Evolutionary conservation across 352 stramenopile genomes (phyloP).

Genomic region (Phytophthora pseudosyringae): DNA sequence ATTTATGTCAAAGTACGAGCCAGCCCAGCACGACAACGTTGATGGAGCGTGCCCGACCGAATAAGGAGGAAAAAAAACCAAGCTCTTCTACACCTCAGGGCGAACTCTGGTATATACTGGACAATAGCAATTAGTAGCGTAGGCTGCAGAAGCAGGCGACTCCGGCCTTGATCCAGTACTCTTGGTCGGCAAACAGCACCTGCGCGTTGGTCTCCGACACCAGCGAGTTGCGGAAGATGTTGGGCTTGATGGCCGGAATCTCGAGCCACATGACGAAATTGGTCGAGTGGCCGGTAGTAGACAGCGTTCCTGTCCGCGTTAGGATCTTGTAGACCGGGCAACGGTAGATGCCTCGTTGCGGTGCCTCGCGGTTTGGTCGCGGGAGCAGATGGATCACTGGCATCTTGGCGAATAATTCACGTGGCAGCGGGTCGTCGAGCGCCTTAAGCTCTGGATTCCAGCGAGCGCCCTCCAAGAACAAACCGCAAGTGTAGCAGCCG

Average conservation of each 20-base stretch:
- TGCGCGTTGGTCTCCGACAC: slow-evolving; percentile 94
- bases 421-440: slow-evolving; percentile 89
- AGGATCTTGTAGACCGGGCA: slow-evolving; percentile 97
- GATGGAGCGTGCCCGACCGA: slow-evolving; percentile 4
- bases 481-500: slow-evolving; percentile 42
- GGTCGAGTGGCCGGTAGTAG: slow-evolving; percentile 49
- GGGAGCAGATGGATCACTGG: slow-evolving; percentile 90
- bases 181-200: slow-evolving; percentile 91
- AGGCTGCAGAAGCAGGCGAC: slow-evolving; percentile 95
- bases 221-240: slow-evolving; percentile 85
- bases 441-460: slow-evolving; percentile 60
- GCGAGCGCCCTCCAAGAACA: slow-evolving; percentile 50
- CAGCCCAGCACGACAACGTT: neutral
- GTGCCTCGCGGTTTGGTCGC: slow-evolving; percentile 74
- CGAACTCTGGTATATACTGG: too few relatives aligned
- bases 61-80: slow-evolving; percentile 25
- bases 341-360: slow-evolving; percentile 89
- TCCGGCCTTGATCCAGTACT: slow-evolving; percentile 96
- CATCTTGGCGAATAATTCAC: slow-evolving; percentile 94
- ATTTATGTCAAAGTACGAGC: slow-evolving; percentile 44
- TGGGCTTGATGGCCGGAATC: slow-evolving; percentile 85
- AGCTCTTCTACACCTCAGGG: neutral
- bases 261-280: slow-evolving; percentile 99
- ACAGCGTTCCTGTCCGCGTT: slow-evolving; percentile 72
- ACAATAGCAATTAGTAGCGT: slow-evolving; percentile 70